Evolutionary conservation across 1,284 basidiomycete genomes (phyloP), one percentile per base, ranked within the genome.

Genomic region (Termitomyces sp.): DNA sequence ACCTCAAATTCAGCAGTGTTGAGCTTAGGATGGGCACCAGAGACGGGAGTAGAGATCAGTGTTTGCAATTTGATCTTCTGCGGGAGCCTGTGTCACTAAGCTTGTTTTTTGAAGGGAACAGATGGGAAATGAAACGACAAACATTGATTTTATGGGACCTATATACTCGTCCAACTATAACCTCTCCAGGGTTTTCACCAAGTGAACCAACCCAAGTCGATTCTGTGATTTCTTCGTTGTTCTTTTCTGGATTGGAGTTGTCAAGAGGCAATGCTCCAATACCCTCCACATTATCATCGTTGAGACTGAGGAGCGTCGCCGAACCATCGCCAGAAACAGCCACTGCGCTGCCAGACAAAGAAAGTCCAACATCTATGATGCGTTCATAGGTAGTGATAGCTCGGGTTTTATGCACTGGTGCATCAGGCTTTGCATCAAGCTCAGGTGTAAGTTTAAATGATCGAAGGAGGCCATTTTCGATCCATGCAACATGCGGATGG

Each of bases 121-220:
- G 3, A 19, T 55, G 31, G 55, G 33, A 52, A 50, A 30, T 55
- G 39, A 26, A 38, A 57, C 9, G 62, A 19, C 50, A 31, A 75
- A 79, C 62, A 54, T 75, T 70, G 43, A 81, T 65, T 2, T 66
- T 63, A 59, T 82, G 75, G 0, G 87, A 87, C 87, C 88, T 95
- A 64, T 82, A 89, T 15, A 92, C 72, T 30, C 90, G 81, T 19
- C 81, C 81, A 55, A 97, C 69, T 63, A 85, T 86, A 0, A 82
- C 75, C 4, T 73, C 65, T 6, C 84, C 86, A 24, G 79, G 68
- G 40, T 72, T 49, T 10, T 46, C 73, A 62, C 88, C 83, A 1
- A 83, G 58, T 3, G 77, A 81, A 39, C 89, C 89, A 2, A 81
- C 67, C 64, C 83, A 92, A 1, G 80, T 68, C 0, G 85, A 81